Base-by-base conservation (phyloP, 2,329 filamentous ascomycete species). In the Cladosporium sp. region DNA sequence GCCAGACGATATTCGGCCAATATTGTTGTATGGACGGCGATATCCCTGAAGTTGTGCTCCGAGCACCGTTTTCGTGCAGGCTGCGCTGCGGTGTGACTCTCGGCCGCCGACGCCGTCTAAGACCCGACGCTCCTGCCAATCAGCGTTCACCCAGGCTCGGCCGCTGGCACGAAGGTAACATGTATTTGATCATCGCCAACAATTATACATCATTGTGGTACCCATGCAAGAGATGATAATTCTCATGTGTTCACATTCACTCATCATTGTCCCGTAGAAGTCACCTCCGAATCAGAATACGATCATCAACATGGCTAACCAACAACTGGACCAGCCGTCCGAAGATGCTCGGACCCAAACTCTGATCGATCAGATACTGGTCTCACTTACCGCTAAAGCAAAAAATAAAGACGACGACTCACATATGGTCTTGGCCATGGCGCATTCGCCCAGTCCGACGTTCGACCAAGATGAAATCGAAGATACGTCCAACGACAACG, bases 61-160 rank as follows among this genome's bases (percentile, higher is more conserved):
- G 40, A 46, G 40, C 40, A 21, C 40, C 40, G 40, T 46, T 11
- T 46, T 21, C n/a, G 8, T 2, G 40, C 40, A 46, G 40, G 40
- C 40, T 46, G 40, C n/a, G 40, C 40, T 46, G 40, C n/a, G 21
- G 40, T 46, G 40, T 46, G 40, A 46, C n/a, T 21, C 40, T 46
- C 40, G 40, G 40, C 40, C 40, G 40, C 40, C n/a, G 40, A 46
- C 10, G 40, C 40, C n/a, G 11, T 3, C 2, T 7, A 3, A 23
- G 53, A 57, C 55, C 55, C 55, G 55, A 57, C 18, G n/a, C 4
- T 14, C 11, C 33, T n/a, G 55, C 55, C 31, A 57, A 57, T 57
- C 55, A 57, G 33, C 31, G 33, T 33, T 11, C 18, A 12, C 21
- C 3, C 11, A 16, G 1, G 23, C 31, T 57, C 55, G 55, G 33